Base-by-base conservation (phyloP, 257 asterid species). In the Capsicum baccatum region DNA sequence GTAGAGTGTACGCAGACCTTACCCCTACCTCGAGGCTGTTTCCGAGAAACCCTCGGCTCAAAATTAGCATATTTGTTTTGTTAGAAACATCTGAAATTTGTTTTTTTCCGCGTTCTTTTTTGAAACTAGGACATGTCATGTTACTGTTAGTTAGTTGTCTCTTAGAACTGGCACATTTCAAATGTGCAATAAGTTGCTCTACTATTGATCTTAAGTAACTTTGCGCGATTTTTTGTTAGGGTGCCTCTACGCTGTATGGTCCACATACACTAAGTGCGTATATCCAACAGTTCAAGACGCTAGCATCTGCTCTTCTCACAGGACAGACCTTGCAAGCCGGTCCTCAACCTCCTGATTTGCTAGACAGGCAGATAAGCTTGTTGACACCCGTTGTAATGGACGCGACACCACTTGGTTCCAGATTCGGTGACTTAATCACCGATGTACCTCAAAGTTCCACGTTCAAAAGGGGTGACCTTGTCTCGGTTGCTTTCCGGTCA, bases 221-320 rank as follows among this genome's bases (percentile, higher is more conserved):
- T 70, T 39, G 15, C 35, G 57, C 21, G 33, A 12, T 16, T 68
- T 81, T 88, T 14, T 52, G 5, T 39, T 88, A 96, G 99, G 98
- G 99, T 12, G 98, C 99, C 57, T 97, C 98, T 11, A 97, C 98
- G 12, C 89, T 97, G 47, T 97, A 88, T 67, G 99, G 98, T 47
- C 98, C 98, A 9, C 97, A 97, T 80, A 97, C 99, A 47, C 98
- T 94, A 11, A 84, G 88, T 12, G 98, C 91, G 83, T 97, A 97
- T 93, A 95, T 95, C 83, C 99, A 95, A 84, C 94, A 93, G 84
- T 97, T 94, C 92, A 89, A 84, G 86, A 94, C 88, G 89, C 95
- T 95, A 21, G 95, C 98, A 12, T 13, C 94, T 52, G 97, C 95
- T 52, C 89, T 94, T 3, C 14, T 85, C 54, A 88, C 52, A 3